A percentile compares a stretch with the other conserved stretches of the same genome.
phyloP scores from a whole-genome alignment of 768 basidiomycete species.

The Suillus fuscotomentosus region DNA sequence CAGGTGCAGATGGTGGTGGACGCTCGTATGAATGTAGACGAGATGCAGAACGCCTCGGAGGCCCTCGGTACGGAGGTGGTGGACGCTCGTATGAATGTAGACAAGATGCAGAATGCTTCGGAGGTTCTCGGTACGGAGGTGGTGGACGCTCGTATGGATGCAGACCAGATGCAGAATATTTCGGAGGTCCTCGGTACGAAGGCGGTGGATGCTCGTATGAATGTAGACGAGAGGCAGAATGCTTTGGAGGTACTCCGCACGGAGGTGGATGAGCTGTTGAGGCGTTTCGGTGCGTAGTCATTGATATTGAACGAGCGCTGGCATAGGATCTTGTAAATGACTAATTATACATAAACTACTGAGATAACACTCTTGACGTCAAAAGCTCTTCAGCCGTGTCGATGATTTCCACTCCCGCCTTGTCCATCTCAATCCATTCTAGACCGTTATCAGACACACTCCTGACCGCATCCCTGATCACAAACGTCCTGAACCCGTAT shows the following conservation, averaged over 20 bases:
- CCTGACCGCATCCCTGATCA: constrained; percentile 47
- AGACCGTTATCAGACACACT: constrained; percentile 34
- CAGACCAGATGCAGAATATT: neutral
- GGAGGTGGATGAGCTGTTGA: neutral
- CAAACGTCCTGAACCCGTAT: constrained; percentile 49
- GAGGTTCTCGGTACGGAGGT: neutral
- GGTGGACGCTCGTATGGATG: neutral
- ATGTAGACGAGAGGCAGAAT: no score
- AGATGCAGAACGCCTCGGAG: neutral
- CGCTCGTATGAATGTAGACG: neutral
- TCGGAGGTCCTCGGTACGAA: neutral
- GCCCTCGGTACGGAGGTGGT: neutral
- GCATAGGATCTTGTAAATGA: neutral
- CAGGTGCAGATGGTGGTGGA: neutral
- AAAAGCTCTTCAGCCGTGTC: constrained; percentile 28
- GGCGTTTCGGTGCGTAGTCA: neutral
- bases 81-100: neutral
- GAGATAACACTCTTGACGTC: neutral
- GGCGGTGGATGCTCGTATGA: neutral
- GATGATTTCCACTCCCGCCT: constrained; percentile 34
- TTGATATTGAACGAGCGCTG: neutral
- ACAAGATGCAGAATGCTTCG: neutral
- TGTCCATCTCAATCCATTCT: constrained; percentile 38
- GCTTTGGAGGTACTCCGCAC: no score
- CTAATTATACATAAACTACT: neutral